These are phyloP conservation scores for Cutaneotrichosporon sp. DNA, from an alignment of 1,284 basidiomycete species.

Conservation along the genomic window DNA sequence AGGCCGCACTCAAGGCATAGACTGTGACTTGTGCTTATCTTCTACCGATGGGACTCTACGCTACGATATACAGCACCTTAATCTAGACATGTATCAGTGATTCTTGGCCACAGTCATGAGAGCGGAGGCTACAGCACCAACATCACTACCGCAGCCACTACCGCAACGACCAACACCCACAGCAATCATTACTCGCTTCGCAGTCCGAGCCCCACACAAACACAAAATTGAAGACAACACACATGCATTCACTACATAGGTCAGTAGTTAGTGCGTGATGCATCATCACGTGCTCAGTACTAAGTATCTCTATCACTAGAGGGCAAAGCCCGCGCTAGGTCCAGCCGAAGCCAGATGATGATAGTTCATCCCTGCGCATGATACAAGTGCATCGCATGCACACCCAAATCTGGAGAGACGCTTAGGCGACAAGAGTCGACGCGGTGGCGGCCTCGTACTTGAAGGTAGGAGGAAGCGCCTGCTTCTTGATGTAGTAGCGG, in stretches of 20 bases:
- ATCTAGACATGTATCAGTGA: conserved; percentile 6
- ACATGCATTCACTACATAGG: conserved; percentile 2
- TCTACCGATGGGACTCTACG: neutral
- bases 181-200: too few relatives aligned
- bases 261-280: conserved; percentile 11
- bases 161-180: too few relatives aligned
- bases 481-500: conserved; percentile 97
- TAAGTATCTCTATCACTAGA: conserved; percentile 10
- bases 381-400: conserved; percentile 3
- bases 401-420: conserved; percentile 6
- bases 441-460: conserved; percentile 94
- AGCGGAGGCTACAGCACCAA: neutral
- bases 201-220: too few relatives aligned
- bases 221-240: neutral
- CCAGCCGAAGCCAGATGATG: conserved; percentile 20
- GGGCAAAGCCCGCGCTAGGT: conserved; percentile 17
- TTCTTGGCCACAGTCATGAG: neutral
- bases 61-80: neutral
- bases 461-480: conserved; percentile 96
- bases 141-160: too few relatives aligned
- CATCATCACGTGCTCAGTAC: conserved; percentile 10
- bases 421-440: conserved; percentile 59
- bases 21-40: neutral
- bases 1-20: conserved; percentile 17
- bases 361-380: conserved; percentile 17